phyloP scores from a whole-genome alignment of 495 filamentous ascomycete genomes.

The Emericellopsis terricola region DNA sequence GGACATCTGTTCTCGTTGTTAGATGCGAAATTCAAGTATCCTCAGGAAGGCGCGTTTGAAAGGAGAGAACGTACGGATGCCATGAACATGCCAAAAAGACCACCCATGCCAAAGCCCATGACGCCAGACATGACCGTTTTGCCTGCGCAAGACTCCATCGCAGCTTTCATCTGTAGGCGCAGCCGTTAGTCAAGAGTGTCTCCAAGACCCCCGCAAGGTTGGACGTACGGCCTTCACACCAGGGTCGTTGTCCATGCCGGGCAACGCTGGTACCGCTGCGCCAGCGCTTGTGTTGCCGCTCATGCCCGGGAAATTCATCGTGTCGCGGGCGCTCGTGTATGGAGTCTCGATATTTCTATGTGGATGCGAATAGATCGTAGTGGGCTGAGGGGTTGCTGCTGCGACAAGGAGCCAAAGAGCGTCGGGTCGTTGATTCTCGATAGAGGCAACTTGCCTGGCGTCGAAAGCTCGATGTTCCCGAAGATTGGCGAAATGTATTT shows the following conservation, averaged over 20 bases:
- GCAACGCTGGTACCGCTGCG: background rate
- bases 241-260: background rate
- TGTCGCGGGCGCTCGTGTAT: background rate
- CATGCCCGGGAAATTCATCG: slow-evolving; percentile 1
- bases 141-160: slow-evolving; percentile 76
- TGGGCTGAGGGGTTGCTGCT: background rate
- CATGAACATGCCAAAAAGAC: slow-evolving; percentile 91
- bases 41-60: background rate
- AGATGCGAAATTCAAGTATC: background rate
- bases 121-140: slow-evolving; percentile 71
- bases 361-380: slow-evolving; percentile 19
- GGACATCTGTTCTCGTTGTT: slow-evolving; percentile 44
- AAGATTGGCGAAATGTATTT: slow-evolving; percentile 15
- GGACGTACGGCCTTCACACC: slow-evolving; percentile 7
- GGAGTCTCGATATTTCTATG: slow-evolving; percentile 9
- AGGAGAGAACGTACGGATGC: slow-evolving; percentile 45
- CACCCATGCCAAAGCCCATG: slow-evolving; percentile 81
- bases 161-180: slow-evolving; percentile 44
- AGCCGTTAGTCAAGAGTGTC: background rate
- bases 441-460: too few species aligned
- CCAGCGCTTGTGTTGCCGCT: background rate
- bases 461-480: too few species aligned
- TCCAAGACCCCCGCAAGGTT: background rate
- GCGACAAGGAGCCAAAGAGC: background rate
- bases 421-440: too few species aligned